Base-by-base conservation (phyloP, 176 grass and related monocot genomes). In the Alloteropsis semialata region DNA sequence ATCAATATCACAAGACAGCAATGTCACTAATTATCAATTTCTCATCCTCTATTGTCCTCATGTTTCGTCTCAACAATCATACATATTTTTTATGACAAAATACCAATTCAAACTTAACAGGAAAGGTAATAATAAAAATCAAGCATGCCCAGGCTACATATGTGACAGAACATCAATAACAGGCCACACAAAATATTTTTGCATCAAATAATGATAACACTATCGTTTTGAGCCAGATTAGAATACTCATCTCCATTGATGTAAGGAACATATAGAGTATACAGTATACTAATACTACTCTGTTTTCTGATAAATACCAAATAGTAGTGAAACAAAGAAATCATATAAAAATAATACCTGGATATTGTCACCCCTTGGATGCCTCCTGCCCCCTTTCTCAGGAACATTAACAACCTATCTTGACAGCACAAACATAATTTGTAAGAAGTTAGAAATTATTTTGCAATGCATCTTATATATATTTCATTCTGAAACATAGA, bases 391-490 rank as follows among this genome's bases (percentile, higher is more conserved):
- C 79, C 92, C 92, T 86, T 94, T 94, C 78, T 94, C 92, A 71
- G 92, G 92, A 88, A 94, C 89, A 89, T 85, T 94, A 72, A 94
- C 77, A 42, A 94, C 84, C 92, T 94, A 91, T 85, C 78, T 89
- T 81, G 49, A 84, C 75, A 89, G 51, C 56, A 55, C 16, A 83
- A 84, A 86, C 58, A 71, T 33, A 71, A 81, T 24, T 61, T 75
- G 42, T 38, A 82, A 78, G 34, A 65, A 78, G 55, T 57, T 75
- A 45, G 10, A 53, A 39, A 43, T 39, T 41, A 39, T 15, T 39
- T 41, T 70, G 5, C 42, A 30, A 70, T 72, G 36, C 39, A 74
- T 39, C 68, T 38, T 79, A 54, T 34, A 50, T 59, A 59, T 58
- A 70, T 43, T 45, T 17, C n/a, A 65, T 68, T 75, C 17, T 25